Percentiles rank a stretch among this genome's conserved stretches.
phyloP scores from a whole-genome alignment of 371 early-diverging fungal genomes.

The Mortierella sp. region DNA sequence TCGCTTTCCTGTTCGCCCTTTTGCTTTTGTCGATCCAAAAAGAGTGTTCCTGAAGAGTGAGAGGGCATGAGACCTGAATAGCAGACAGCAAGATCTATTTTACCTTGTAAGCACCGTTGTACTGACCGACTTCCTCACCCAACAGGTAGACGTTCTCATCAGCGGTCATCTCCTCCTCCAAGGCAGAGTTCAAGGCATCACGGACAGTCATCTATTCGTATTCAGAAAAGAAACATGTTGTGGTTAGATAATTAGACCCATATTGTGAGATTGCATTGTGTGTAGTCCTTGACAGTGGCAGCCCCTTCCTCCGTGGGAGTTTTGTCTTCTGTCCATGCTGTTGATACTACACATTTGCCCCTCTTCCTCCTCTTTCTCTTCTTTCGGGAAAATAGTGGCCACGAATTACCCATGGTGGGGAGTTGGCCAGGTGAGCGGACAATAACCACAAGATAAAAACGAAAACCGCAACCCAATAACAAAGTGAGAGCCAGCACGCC shows the following conservation, averaged over 20 bases:
- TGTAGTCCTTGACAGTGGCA: neutral
- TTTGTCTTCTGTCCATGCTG: neutral
- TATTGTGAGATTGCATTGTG: neutral
- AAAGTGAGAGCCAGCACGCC: neutral
- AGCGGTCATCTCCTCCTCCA: constrained; percentile 97
- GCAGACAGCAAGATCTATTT: neutral
- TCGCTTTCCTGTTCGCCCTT: neutral
- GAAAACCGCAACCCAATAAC: neutral
- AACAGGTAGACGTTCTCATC: constrained; percentile 95
- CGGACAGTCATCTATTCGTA: constrained; percentile 91
- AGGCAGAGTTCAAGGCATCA: constrained; percentile 98
- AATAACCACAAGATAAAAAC: neutral
- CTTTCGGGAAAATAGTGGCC: neutral
- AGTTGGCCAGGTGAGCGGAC: neutral
- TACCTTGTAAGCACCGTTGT: constrained; percentile 99
- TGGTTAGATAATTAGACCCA: neutral
- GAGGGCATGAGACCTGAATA: neutral
- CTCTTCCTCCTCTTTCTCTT: neutral
- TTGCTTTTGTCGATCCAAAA: neutral
- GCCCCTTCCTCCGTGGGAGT: neutral
- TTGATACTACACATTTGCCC: neutral
- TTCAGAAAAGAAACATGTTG: too few relatives aligned
- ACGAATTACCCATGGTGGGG: neutral
- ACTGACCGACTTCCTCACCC: constrained; percentile 99
- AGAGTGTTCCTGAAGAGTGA: neutral